Conservation (phyloP, 208 protist genomes). For the Tritrichomonas musculus region DNA sequence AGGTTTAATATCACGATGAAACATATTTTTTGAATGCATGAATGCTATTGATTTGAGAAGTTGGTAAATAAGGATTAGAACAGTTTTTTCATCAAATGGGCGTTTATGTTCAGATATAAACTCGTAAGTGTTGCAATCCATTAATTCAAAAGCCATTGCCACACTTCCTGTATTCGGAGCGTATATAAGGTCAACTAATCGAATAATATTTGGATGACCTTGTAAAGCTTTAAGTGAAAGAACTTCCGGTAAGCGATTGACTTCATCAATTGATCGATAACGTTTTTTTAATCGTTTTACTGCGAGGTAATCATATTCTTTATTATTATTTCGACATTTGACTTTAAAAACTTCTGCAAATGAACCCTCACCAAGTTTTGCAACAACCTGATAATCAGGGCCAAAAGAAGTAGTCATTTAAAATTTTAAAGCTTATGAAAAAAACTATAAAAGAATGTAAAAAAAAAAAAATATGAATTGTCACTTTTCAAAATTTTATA, state of each 20-base stretch:
- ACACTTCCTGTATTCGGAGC: neutral
- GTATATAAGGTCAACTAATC: constrained; percentile 83
- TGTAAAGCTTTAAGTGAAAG: constrained; percentile 74
- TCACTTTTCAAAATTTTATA: no score
- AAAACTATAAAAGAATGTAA: no score
- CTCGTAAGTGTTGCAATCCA: constrained; percentile 84
- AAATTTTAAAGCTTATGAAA: no score
- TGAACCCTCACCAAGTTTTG: constrained; percentile 5
- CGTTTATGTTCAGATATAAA: constrained; percentile 58
- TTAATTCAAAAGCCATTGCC: constrained; percentile 84
- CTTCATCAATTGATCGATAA: constrained; percentile 51
- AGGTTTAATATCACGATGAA: constrained; percentile 76
- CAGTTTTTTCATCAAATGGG: neutral
- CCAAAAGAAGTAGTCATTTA: neutral
- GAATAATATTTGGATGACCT: constrained; percentile 81
- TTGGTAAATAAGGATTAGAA: neutral
- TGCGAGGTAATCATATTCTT: neutral
- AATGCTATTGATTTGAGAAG: neutral
- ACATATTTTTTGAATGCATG: constrained; percentile 65
- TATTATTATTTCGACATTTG: neutral
- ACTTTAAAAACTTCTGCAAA: constrained; percentile 19
- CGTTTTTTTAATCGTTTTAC: constrained; percentile 18
- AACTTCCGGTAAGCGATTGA: constrained; percentile 87
- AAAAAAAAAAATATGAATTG: no score
- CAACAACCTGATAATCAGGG: neutral